Evolutionary conservation across 495 filamentous ascomycete species (phyloP).

Genomic region (Penicillium bialowiezense): DNA sequence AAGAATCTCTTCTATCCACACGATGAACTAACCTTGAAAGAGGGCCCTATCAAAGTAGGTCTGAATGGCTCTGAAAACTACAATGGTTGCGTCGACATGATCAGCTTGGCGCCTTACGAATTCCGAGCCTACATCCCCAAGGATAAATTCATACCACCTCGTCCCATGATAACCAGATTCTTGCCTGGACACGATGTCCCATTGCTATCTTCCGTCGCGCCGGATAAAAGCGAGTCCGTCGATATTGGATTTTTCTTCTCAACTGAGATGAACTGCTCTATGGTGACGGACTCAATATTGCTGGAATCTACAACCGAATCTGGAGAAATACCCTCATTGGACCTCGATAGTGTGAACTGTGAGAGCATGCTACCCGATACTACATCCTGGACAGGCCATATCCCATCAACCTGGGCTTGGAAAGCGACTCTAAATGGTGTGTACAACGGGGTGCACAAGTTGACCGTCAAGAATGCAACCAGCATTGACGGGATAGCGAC

Average conservation of each 20-base stretch:
- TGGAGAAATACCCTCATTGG: slow-evolving; percentile 38
- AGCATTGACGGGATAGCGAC: slow-evolving; percentile 29
- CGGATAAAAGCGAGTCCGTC: slow-evolving; percentile 45
- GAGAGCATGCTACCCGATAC: slow-evolving; percentile 23
- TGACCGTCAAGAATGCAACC: slow-evolving; percentile 58
- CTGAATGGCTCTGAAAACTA: slow-evolving; percentile 41
- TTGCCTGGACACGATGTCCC: slow-evolving; percentile 62
- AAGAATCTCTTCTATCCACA: slow-evolving; percentile 67
- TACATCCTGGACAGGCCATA: slow-evolving; percentile 41
- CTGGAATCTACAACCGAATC: slow-evolving; percentile 53
- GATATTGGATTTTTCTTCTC: slow-evolving; percentile 59
- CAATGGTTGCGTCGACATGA: slow-evolving; percentile 56
- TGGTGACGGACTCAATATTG: slow-evolving; percentile 47
- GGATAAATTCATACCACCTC: slow-evolving; percentile 45
- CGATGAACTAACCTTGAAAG: slow-evolving; percentile 50
- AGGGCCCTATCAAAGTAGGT: slow-evolving; percentile 35
- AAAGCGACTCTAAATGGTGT: slow-evolving; percentile 55
- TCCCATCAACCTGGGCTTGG: slow-evolving; percentile 55
- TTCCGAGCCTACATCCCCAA: slow-evolving; percentile 64
- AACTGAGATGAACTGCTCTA: slow-evolving; percentile 59
- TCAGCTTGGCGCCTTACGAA: slow-evolving; percentile 56
- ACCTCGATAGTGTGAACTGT: slow-evolving; percentile 44
- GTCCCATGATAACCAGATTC: slow-evolving; percentile 66
- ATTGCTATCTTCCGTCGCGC: slow-evolving; percentile 46
- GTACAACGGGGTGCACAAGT: slow-evolving; percentile 60